Evolutionary conservation across 305 asterid species (phyloP).

Genomic region (Plantago lanceolata): DNA sequence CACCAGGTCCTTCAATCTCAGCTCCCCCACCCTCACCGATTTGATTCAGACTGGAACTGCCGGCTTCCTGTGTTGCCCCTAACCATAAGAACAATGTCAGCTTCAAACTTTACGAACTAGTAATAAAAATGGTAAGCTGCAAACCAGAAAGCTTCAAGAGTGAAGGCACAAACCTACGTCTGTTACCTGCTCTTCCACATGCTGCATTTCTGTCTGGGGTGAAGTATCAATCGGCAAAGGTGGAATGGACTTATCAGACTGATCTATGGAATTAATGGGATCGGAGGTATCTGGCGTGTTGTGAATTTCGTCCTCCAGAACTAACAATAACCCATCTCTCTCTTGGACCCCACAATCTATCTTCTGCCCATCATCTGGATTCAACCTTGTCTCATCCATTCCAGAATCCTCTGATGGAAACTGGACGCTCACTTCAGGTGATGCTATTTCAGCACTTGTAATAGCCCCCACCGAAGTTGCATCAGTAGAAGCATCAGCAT

Average conservation of each 20-base stretch:
- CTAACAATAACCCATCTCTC: slow-evolving; percentile 35
- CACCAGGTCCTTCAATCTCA: slow-evolving; percentile 37
- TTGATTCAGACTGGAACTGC: slow-evolving; percentile 43
- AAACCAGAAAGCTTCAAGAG: slow-evolving; percentile 48
- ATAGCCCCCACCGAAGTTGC: slow-evolving; percentile 33
- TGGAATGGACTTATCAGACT: slow-evolving; percentile 28
- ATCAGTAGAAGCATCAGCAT: slow-evolving; percentile 30
- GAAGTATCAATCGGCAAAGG: slow-evolving; percentile 37
- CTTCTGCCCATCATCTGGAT: slow-evolving; percentile 27
- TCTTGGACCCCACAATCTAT: slow-evolving; percentile 24
- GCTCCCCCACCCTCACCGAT: slow-evolving; percentile 37
- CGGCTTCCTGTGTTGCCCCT: slow-evolving; percentile 84
- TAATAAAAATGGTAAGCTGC: slow-evolving; percentile 8
- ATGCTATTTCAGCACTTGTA: slow-evolving; percentile 31
- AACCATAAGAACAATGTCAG: slow-evolving; percentile 45
- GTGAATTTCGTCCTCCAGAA: slow-evolving; percentile 32
- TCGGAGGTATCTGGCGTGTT: slow-evolving; percentile 28
- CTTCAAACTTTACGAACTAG: slow-evolving; percentile 21
- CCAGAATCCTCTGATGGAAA: slow-evolving; percentile 38
- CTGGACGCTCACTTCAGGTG: slow-evolving; percentile 24
- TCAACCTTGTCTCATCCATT: slow-evolving; percentile 20
- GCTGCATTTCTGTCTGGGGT: slow-evolving; percentile 34
- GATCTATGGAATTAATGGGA: slow-evolving; percentile 29
- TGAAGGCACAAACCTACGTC: slow-evolving; percentile 97
- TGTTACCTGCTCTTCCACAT: slow-evolving; percentile 83